Evolutionary conservation across 352 stramenopile species (phyloP), one percentile per base, ranked within the genome.

Genomic region (Phytopythium helicoides): DNA sequence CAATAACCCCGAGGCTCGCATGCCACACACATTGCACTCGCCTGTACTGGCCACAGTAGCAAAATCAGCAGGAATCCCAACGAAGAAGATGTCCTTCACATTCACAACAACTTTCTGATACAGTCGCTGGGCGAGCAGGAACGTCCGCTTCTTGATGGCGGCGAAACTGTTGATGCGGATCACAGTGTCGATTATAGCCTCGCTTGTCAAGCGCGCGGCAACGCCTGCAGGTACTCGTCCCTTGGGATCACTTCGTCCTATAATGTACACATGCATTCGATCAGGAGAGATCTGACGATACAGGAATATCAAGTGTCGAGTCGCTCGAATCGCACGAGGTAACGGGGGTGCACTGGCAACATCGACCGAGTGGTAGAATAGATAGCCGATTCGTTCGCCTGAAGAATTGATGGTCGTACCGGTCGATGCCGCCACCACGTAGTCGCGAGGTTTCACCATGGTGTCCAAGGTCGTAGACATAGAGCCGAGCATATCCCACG

Each of bases 401-500:
- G 6, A 8, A 4, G 52, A 37, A 9, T 19, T 50, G 19, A 47
- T 40, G 11, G 58, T 60, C 36, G 63, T 49, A 1, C 70, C 73
- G 0, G 67, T 80, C 23, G 67, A 60, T 49, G 82, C 65, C 34
- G 81, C 60, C 53, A 71, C 77, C 9, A 84, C 68, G 41, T 77
- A 70, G 64, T 87, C 76, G 19, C 73, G 68, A 4, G 44, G 44
- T 8, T 26, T 50, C 15, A 38, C 23, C 6, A 35, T 25, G 3
- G 6, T 16, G 42, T 49, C 34, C 1, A 49, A 5, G 22, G 28
- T 3, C 23, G 25, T 15, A 6, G 42, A 49, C 42, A 28, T 23
- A 15, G 42, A 49, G 12, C 22, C 42, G 42, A 36, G 21, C 23
- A 28, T n/a, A 10, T 18, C 31, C 44, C 44, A 50, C n/a, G 10